Conservation (phyloP, 495 filamentous ascomycete species). For the Amphirosellinia nigrospora region DNA sequence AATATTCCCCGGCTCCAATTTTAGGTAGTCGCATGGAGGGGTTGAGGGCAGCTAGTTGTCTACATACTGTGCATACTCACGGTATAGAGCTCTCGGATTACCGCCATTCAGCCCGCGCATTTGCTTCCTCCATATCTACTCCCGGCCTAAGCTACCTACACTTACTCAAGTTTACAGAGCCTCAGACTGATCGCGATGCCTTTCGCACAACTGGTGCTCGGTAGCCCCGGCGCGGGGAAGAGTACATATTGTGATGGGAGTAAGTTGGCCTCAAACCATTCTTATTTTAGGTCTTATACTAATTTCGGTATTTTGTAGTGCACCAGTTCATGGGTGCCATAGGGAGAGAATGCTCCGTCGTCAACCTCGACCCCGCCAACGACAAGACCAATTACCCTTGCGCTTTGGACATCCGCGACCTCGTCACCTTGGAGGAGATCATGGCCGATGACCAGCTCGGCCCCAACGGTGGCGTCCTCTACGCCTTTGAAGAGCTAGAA, state of each 20-base stretch:
- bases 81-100: background rate
- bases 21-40: conserved; percentile 23
- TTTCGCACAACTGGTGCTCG: conserved; percentile 80
- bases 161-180: background rate
- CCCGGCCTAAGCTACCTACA: background rate
- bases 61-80: conserved; percentile 10
- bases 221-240: conserved; percentile 92
- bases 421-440: conserved; percentile 89
- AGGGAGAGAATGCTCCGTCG: conserved; percentile 88
- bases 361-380: conserved; percentile 98
- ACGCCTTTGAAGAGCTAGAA: conserved; percentile 94
- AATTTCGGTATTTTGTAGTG: conserved; percentile 57
- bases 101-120: background rate
- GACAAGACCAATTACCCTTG: conserved; percentile 79
- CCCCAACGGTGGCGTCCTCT: conserved; percentile 89
- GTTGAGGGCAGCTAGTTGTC: conserved; percentile 32
- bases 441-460: conserved; percentile 93
- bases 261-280: conserved; percentile 40
- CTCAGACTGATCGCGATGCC: conserved; percentile 43
- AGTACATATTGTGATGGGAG: conserved; percentile 97
- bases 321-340: conserved; percentile 96
- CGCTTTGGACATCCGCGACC: conserved; percentile 86
- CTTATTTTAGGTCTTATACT: background rate
- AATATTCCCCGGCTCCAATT: conserved; percentile 25
- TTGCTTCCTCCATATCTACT: background rate